Base-by-base conservation (phyloP, 2,329 filamentous ascomycete genomes). In the Botrytis fragariae region DNA sequence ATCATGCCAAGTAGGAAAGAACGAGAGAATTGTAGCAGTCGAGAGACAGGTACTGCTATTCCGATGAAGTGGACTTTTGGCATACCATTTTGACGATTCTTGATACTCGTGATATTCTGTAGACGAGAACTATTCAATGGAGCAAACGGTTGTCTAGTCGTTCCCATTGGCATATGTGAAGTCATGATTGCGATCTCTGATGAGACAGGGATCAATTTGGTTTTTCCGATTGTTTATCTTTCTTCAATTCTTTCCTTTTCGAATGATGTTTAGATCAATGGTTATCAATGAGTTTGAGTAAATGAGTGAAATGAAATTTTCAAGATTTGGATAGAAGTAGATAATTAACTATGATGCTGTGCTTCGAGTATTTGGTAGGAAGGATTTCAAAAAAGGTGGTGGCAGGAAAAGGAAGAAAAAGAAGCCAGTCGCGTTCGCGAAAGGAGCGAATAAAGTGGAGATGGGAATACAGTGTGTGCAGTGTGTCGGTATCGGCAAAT, bases 11-110 rank as follows among this genome's bases (percentile, higher is more conserved):
- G 62, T 59, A 32, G n/a, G 25, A 4, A 29, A 35, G 35, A 25
- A 25, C 39, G 25, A 64, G 51, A 32, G 45, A 18, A 39, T 37
- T 48, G 22, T 7, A 68, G 9, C 39, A 59, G 71, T 32, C 8
- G 44, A 20, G 61, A 59, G 64, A 37, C n/a, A 72, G 48, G 20
- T 39, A 42, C 57, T 29, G 45, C 20, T 32, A 51, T 70, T 57
- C 22, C 57, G 60, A 70, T 7, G 71, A 65, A 70, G 44, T 60
- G 48, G n/a, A 71, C 32, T 4, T 25, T 72, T 32, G 68, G 74
- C 77, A 77, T 87, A 91, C 89, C 87, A 85, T 91, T 91, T 81
- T 95, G 92, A 82, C 90, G 87, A 82, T 95, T 95, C 86, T 94
- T 95, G 69, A 91, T 83, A 83, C 90, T 93, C 39, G 90, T 91